Conservation (phyloP, 805 yeast genomes). For the Spathaspora hagerdaliae region DNA sequence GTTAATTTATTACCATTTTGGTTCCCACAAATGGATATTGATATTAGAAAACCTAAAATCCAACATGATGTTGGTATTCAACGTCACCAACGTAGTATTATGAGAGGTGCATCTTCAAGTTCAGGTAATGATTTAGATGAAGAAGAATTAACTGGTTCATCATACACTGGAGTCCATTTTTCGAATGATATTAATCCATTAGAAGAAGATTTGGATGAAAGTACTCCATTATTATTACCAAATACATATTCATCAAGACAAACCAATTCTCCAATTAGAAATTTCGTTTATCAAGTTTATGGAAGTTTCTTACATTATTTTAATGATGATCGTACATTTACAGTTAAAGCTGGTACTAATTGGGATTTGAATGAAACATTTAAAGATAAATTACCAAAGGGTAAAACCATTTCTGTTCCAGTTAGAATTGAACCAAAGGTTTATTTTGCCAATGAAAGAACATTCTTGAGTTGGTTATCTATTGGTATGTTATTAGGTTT, state of each 20-base stretch:
- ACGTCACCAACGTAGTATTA: constrained; percentile 24
- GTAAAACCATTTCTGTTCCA: constrained; percentile 86
- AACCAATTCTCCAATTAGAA: constrained; percentile 28
- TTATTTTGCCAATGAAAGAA: constrained; percentile 97
- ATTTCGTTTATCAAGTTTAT: constrained; percentile 27
- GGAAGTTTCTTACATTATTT: constrained; percentile 37
- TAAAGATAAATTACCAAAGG: constrained; percentile 74
- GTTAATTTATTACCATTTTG: constrained; percentile 90
- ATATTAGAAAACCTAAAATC: constrained; percentile 81
- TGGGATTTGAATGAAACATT: constrained; percentile 39
- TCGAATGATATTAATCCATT: constrained; percentile 44
- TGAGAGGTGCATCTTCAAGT: constrained; percentile 23
- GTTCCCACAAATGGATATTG: constrained; percentile 96
- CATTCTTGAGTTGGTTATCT: constrained; percentile 90
- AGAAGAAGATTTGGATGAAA: constrained; percentile 49
- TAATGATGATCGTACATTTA: constrained; percentile 43
- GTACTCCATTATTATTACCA: constrained; percentile 40
- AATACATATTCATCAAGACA: constrained; percentile 24
- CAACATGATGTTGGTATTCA: constrained; percentile 62
- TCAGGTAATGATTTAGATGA: constrained; percentile 63
- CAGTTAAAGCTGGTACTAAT: constrained; percentile 42
- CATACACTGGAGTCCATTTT: constrained; percentile 36
- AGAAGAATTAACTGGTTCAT: constrained; percentile 49
- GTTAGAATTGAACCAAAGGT: constrained; percentile 98
- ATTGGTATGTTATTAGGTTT: constrained; percentile 85